phyloP scores from a whole-genome alignment of 2,329 filamentous ascomycete genomes.

The Cercospora brassicicola region DNA sequence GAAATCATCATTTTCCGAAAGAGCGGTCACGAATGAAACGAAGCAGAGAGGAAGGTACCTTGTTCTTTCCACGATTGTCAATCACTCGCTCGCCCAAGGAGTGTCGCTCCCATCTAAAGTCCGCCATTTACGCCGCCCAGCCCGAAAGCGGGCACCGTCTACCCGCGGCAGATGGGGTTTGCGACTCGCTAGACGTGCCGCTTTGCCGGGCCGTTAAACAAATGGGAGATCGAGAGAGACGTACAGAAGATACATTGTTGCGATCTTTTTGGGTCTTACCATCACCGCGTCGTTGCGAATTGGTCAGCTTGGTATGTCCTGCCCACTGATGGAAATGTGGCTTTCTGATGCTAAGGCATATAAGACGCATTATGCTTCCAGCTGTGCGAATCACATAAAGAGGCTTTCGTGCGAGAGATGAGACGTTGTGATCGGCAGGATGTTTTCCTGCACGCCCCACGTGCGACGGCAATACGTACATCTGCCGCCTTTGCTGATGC shows the following conservation, averaged over 20 bases:
- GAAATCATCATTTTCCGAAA: background rate
- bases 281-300: background rate
- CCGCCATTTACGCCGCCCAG: background rate
- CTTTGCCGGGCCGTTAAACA: background rate
- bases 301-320: background rate
- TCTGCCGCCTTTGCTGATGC: background rate
- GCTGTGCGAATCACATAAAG: background rate
- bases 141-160: constrained; percentile 1
- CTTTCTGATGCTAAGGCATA: too few species aligned
- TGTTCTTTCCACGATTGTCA: background rate
- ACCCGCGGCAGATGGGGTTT: background rate
- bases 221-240: background rate
- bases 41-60: background rate
- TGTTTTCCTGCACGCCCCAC: background rate
- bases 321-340: background rate
- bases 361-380: background rate
- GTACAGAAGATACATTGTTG: background rate
- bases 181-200: background rate
- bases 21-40: background rate
- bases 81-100: background rate
- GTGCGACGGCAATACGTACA: background rate
- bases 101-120: constrained; percentile 1
- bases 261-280: background rate
- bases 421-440: background rate
- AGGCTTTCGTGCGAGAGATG: background rate